Percentiles rank a stretch among this genome's conserved stretches.
Conservation (phyloP, 192 early-diverging fungal species). For the Backusella morwellensis region DNA sequence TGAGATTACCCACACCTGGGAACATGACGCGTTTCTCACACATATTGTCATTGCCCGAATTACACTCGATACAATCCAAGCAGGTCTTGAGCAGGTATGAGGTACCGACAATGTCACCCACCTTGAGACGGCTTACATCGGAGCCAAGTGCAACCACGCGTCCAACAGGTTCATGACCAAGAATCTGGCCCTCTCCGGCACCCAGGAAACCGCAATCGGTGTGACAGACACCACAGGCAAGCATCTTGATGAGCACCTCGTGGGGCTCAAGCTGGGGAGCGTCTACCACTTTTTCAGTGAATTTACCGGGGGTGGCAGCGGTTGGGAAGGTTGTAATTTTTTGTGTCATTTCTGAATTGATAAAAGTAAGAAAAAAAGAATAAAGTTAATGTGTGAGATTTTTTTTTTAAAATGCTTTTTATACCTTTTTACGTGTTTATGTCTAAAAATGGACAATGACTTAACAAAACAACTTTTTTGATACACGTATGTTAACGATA, state of each 20-base stretch:
- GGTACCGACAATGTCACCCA: constrained; percentile 63
- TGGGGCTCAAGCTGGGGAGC: not conserved
- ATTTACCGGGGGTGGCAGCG: not conserved
- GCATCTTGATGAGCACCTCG: not conserved
- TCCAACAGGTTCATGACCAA: constrained; percentile 72
- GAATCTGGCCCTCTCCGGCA: not conserved
- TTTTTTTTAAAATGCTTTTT: not conserved
- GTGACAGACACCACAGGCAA: constrained; percentile 2
- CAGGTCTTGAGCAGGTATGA: constrained; percentile 56
- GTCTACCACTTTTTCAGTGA: not conserved
- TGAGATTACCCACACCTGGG: constrained; percentile 46
- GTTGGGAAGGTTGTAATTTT: not conserved
- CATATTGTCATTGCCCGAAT: constrained; percentile 49
- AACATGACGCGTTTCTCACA: constrained; percentile 52
- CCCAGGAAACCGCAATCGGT: not conserved
- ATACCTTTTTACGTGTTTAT: not conserved
- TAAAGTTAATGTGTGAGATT: not conserved
- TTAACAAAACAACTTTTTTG: not conserved
- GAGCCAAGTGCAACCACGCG: constrained; percentile 56
- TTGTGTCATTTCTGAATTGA: not conserved
- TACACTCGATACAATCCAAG: constrained; percentile 43
- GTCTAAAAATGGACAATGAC: not conserved
- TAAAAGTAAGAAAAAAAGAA: not conserved
- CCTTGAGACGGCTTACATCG: constrained; percentile 46
- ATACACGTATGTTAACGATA: not conserved